Conservation (phyloP, 129 eudicot species). For the Escallonia herrerae region DNA sequence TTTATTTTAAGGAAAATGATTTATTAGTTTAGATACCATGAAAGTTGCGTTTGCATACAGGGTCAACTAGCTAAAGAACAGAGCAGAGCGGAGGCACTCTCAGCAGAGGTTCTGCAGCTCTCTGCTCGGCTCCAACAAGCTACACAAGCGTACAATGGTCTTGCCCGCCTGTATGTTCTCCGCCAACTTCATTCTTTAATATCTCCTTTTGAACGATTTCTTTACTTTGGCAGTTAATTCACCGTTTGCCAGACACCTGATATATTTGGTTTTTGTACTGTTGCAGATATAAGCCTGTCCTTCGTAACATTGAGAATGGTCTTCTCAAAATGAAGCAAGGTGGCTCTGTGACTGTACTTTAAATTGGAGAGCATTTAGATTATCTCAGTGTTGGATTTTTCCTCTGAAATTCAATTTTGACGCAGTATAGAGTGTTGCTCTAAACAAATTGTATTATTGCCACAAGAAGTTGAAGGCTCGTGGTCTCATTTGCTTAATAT, state of each 20-base stretch:
- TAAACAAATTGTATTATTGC: not conserved
- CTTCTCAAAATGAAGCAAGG: slow-evolving; percentile 91
- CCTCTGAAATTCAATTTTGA: no score
- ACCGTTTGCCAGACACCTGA: not conserved
- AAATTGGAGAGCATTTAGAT: slow-evolving; percentile 15
- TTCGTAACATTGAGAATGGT: slow-evolving; percentile 84
- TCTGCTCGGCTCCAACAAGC: slow-evolving; percentile 88
- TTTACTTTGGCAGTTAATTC: not conserved
- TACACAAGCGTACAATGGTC: slow-evolving; percentile 73
- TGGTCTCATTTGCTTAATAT: not conserved
- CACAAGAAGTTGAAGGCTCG: not conserved
- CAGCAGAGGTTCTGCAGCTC: slow-evolving; percentile 91
- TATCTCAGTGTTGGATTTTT: not conserved
- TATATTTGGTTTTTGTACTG: not conserved
- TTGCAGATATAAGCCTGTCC: slow-evolving; percentile 85
- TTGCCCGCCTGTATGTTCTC: slow-evolving; percentile 72
- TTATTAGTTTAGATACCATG: slow-evolving; percentile 2
- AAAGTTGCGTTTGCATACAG: slow-evolving; percentile 19
- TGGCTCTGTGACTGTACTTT: slow-evolving; percentile 52
- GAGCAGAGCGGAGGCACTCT: slow-evolving; percentile 78
- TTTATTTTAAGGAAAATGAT: not conserved
- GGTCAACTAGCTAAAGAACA: slow-evolving; percentile 78
- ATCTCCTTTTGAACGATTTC: not conserved
- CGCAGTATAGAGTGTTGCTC: not conserved
- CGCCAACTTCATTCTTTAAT: no score